phyloP scores from a whole-genome alignment of 2,329 filamentous ascomycete genomes.

The Beauveria sp. region DNA sequence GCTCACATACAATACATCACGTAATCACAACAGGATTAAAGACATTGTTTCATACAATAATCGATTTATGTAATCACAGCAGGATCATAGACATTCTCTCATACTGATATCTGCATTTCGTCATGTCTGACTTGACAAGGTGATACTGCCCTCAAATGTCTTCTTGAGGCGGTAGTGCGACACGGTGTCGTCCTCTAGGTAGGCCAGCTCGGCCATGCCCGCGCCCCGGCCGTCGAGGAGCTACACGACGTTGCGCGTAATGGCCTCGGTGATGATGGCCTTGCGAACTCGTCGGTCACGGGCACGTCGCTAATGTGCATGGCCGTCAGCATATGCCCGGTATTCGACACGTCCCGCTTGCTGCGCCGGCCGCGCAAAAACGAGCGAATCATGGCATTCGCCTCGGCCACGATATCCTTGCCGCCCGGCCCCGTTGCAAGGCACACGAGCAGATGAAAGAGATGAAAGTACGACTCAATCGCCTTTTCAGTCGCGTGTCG shows the following conservation, averaged over 20 bases:
- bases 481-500: slow-evolving; percentile 43
- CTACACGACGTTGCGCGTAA: slow-evolving; percentile 44
- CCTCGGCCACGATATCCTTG: slow-evolving; percentile 18
- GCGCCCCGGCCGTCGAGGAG: slow-evolving; percentile 34
- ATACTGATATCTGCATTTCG: too few species aligned
- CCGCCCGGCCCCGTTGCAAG: slow-evolving; percentile 24
- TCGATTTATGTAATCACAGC: too few species aligned
- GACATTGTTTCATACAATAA: too few species aligned
- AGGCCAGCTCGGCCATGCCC: slow-evolving; percentile 35
- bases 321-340: slow-evolving; percentile 38
- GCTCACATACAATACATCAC: too few species aligned
- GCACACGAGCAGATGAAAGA: slow-evolving; percentile 43
- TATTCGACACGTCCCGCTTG: slow-evolving; percentile 36
- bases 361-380: slow-evolving; percentile 32
- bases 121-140: slow-evolving; percentile 10
- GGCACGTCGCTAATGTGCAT: slow-evolving; percentile 36
- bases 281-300: slow-evolving; percentile 32
- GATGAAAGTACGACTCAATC: slow-evolving; percentile 43
- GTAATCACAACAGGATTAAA: too few species aligned
- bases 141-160: slow-evolving; percentile 38
- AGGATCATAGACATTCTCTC: too few species aligned
- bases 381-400: slow-evolving; percentile 30
- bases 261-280: slow-evolving; percentile 38
- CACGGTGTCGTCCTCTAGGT: slow-evolving; percentile 32
- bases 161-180: slow-evolving; percentile 38